Evolutionary conservation across 2,329 filamentous ascomycete genomes (phyloP).

Genomic region (Fusarium austroafricanum): DNA sequence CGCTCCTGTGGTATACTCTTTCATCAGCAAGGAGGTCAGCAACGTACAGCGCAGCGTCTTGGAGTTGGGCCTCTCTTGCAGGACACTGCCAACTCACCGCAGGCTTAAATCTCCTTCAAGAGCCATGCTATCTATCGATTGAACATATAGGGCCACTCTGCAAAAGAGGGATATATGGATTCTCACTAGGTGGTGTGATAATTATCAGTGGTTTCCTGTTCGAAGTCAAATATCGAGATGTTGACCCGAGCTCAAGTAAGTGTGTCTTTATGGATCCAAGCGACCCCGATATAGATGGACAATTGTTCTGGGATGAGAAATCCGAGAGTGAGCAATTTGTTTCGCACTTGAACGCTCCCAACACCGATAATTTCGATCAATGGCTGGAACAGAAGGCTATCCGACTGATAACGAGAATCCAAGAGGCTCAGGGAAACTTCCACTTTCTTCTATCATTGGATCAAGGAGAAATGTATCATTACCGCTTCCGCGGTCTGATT

Average conservation of each 20-base stretch:
- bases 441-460: neutral
- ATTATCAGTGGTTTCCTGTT: neutral
- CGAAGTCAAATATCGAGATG: neutral
- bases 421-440: neutral
- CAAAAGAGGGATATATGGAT: neutral
- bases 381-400: neutral
- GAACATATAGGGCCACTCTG: neutral
- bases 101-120: neutral
- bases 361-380: neutral
- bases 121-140: neutral
- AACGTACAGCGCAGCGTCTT: neutral
- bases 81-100: neutral
- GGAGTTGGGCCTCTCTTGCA: neutral
- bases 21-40: neutral
- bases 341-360: neutral
- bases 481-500: neutral
- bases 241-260: too few relatives aligned
- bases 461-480: neutral
- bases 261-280: neutral
- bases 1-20: neutral
- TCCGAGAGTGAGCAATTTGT: neutral
- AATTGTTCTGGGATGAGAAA: neutral
- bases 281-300: neutral
- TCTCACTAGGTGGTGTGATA: neutral
- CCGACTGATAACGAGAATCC: neutral